These are phyloP conservation scores for Russula sp. DNA, from an alignment of 768 basidiomycete genomes.

Conservation along the genomic window DNA sequence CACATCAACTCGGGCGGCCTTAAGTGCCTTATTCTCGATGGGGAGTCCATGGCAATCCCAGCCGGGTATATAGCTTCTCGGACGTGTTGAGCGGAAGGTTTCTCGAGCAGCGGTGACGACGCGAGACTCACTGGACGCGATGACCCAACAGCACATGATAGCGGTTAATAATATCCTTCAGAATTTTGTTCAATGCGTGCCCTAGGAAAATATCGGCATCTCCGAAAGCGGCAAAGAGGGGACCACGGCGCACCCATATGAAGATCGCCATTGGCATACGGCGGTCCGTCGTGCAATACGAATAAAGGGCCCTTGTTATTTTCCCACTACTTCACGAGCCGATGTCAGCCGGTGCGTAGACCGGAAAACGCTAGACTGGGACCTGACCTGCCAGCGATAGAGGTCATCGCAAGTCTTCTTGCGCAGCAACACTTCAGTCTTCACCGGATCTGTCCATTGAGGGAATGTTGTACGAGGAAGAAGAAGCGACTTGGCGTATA, in stretches of 20 bases:
- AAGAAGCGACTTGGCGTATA: slow-evolving; percentile 57
- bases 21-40: slow-evolving; percentile 90
- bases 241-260: slow-evolving; percentile 69
- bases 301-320: slow-evolving; percentile 65
- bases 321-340: slow-evolving; percentile 43
- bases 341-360: not conserved
- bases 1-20: slow-evolving; percentile 57
- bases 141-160: slow-evolving; percentile 75
- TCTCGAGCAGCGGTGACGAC: slow-evolving; percentile 8
- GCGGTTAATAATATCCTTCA: slow-evolving; percentile 94
- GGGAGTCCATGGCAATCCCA: slow-evolving; percentile 99
- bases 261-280: slow-evolving; percentile 93
- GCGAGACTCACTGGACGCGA: slow-evolving; percentile 66
- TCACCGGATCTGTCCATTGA: slow-evolving; percentile 59
- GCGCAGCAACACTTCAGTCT: slow-evolving; percentile 53
- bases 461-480: slow-evolving; percentile 82
- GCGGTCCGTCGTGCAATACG: slow-evolving; percentile 92
- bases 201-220: slow-evolving; percentile 42
- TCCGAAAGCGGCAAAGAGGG: not conserved
- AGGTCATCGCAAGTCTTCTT: slow-evolving; percentile 63
- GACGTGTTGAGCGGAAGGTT: slow-evolving; percentile 2
- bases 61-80: slow-evolving; percentile 81
- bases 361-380: slow-evolving; percentile 7
- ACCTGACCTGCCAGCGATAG: slow-evolving; percentile 72
- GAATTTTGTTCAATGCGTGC: slow-evolving; percentile 91